phyloP scores from a whole-genome alignment of 2,329 filamentous ascomycete species.

The Pestalotiopsis sp. region DNA sequence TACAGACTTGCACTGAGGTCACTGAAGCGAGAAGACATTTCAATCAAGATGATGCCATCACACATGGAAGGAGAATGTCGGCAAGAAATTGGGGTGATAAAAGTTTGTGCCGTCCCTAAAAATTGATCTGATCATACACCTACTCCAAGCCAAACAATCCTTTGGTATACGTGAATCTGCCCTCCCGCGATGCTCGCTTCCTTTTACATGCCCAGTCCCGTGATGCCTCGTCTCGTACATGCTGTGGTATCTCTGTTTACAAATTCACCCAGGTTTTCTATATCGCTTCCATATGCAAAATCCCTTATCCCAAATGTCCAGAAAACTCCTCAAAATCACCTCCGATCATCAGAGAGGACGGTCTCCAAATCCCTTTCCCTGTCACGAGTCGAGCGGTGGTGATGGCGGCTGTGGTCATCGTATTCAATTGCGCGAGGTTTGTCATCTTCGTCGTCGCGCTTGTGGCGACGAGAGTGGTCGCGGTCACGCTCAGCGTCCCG shows the following conservation, averaged over 20 bases:
- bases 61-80: not conserved
- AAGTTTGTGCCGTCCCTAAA: not conserved
- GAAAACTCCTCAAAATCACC: conserved; percentile 15
- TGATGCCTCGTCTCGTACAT: conserved; percentile 4
- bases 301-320: not conserved
- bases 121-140: not conserved
- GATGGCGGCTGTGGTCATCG: conserved; percentile 20
- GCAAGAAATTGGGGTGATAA: not conserved
- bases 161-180: not conserved
- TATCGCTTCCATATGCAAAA: conserved; percentile 6
- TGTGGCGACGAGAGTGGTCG: conserved; percentile 27
- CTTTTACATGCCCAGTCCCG: not conserved
- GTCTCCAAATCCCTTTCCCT: conserved; percentile 26
- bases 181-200: not conserved
- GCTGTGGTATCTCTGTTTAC: conserved; percentile 8
- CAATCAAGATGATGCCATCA: not conserved
- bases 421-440: conserved; percentile 29
- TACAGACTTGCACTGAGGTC: not conserved
- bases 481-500: conserved; percentile 26
- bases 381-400: conserved; percentile 20
- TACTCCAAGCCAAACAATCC: not conserved
- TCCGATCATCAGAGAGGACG: conserved; percentile 20
- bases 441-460: conserved; percentile 23
- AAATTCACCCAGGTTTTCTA: conserved; percentile 5
- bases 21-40: not conserved